Base-by-base conservation (phyloP, 768 basidiomycete species). In the Lactarius vividus region DNA sequence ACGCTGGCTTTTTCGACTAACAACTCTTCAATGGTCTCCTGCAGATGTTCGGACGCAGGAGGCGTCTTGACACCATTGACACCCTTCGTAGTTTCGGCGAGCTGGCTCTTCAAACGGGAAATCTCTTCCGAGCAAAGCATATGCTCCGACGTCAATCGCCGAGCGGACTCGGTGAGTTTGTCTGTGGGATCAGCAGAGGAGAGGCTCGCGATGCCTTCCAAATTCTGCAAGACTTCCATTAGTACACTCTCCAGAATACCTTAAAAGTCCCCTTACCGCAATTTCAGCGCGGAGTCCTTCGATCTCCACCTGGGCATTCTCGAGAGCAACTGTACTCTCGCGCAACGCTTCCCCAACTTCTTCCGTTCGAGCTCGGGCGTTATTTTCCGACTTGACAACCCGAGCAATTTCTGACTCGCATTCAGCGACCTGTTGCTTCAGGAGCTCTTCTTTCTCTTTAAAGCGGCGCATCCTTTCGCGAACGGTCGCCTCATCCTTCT, bases 291-390 rank as follows among this genome's bases (percentile, higher is more conserved):
- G 87, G 71, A 77, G 79, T 66, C 76, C 74, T 78, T 99, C 96
- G 15, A 98, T 89, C 75, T 99, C 96, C 16, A 91, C 92, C 62
- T 91, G 80, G 6, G 95, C 91, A 71, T 89, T 89, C 75, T 98
- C 96, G 11, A 98, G 82, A 0, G 96, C 92, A 54, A 86, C 81
- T 3, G 88, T 88, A 70, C 90, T 93, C 78, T 98, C 95, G 68
- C 89, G 80, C 46, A 98, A 78, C 2, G 96, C 96, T 71, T 90
- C 91, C 74, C 96, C 94, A 26, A 94, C 83, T 74, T 99, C 96
- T 64, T 88, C 88, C 0, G 93, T 81, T 33, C 94, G 83, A 35
- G 76, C 75, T 65, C 88, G 84, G 1, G 88, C 85, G 52, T 75
- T 74, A 16, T 78, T 80, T 72, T 94, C 92, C 0, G 86, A 81